Percentiles rank a stretch among this genome's conserved stretches.
Evolutionary conservation across 1,139 yeast genomes (phyloP).

Genomic region (Kurtzmaniella quercitrusa): DNA sequence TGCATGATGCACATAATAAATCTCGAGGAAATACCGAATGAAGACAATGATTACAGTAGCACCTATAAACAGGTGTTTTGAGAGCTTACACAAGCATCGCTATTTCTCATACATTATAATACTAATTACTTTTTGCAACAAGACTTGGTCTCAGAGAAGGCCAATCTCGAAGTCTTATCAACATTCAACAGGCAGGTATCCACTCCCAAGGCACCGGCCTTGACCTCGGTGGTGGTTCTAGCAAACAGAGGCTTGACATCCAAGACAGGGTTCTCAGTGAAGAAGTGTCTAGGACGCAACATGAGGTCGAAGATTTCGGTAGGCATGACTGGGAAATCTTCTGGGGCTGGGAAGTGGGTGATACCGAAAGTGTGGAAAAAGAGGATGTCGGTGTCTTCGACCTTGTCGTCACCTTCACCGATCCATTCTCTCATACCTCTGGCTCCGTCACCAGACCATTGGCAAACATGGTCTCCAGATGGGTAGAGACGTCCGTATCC

Average conservation of each 20-base stretch:
- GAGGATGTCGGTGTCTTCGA: constrained; percentile 67
- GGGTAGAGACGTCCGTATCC: constrained; percentile 65
- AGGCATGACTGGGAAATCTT: constrained; percentile 88
- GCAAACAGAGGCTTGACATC: constrained; percentile 71
- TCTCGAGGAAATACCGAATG: too few relatives aligned
- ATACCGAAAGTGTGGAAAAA: constrained; percentile 80
- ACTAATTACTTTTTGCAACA: constrained; percentile 17
- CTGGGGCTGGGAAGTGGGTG: constrained; percentile 85
- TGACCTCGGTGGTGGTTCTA: constrained; percentile 59
- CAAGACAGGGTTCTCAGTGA: constrained; percentile 69
- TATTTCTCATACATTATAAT: background rate
- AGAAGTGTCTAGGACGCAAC: constrained; percentile 76
- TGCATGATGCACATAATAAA: too few relatives aligned
- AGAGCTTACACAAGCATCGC: too few relatives aligned
- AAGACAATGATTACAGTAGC: too few relatives aligned
- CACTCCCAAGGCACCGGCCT: constrained; percentile 27
- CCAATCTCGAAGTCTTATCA: constrained; percentile 40
- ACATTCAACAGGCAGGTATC: constrained; percentile 35
- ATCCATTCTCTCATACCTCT: constrained; percentile 72
- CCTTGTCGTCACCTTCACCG: constrained; percentile 57
- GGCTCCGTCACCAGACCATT: constrained; percentile 71
- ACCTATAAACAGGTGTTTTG: too few relatives aligned
- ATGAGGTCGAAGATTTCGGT: constrained; percentile 73
- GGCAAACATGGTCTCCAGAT: constrained; percentile 77
- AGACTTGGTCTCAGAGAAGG: constrained; percentile 21